A percentile compares a stretch with the other conserved stretches of the same genome.
Conservation (phyloP, 805 yeast species). For the Grigorovia yakushimaensis region DNA sequence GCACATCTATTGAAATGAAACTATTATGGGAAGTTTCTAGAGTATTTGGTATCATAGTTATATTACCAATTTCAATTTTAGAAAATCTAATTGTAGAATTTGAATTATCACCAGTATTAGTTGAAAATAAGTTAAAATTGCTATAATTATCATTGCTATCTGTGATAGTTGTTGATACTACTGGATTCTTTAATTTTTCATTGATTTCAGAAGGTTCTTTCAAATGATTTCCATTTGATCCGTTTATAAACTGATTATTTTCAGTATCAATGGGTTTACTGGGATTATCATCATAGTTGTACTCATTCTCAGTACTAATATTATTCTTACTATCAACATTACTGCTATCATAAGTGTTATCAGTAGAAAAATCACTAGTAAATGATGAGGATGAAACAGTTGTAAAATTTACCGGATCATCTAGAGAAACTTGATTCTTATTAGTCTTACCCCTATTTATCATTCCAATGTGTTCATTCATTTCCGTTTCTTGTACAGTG, state of each 20-base stretch:
- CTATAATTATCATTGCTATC: neutral
- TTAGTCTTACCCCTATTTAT: neutral
- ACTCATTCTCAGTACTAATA: neutral
- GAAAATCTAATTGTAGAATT: constrained; percentile 21
- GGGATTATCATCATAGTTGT: neutral
- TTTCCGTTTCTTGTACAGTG: neutral
- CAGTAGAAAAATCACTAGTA: constrained; percentile 1
- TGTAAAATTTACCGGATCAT: constrained; percentile 3
- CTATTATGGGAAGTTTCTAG: constrained; percentile 1
- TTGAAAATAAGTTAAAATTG: neutral
- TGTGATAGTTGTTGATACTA: neutral
- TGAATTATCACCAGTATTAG: constrained; percentile 17
- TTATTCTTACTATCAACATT: neutral
- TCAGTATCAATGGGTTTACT: neutral
- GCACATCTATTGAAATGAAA: neutral
- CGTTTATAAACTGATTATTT: neutral
- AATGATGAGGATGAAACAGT: constrained; percentile 6
- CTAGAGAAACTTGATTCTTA: constrained; percentile 1
- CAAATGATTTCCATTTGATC: neutral
- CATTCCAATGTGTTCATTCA: neutral
- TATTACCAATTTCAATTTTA: constrained; percentile 6
- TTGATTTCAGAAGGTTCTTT: constrained; percentile 1
- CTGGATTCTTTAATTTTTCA: neutral
- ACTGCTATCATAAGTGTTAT: neutral
- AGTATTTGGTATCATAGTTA: constrained; percentile 3